Base-by-base conservation (phyloP, 805 yeast species). In the Myxozyma sirexii region DNA sequence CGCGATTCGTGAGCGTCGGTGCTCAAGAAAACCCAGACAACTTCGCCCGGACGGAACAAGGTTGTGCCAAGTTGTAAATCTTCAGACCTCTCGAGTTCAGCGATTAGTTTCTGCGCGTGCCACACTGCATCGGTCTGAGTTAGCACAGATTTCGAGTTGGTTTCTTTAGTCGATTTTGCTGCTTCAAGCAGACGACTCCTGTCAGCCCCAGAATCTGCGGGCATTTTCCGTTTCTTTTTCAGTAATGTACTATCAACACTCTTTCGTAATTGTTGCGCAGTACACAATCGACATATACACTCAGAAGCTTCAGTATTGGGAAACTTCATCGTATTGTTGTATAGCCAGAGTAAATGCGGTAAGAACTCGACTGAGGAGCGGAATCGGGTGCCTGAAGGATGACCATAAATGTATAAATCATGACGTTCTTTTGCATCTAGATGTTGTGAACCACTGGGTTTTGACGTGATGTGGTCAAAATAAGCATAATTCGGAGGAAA, bases 371-470 rank as follows among this genome's bases (percentile, higher is more conserved):
- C 29, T 10, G 55, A 21, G 4, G 61, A 49, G n/a, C 59, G 61
- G 49, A 45, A 62, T 21, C 51, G 48, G 17, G 44, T 46, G 5
- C 67, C 67, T 1, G 67, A 54, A 3, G 67, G 67, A 43, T 64
- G 67, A 31, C 67, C 67, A 41, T 29, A 64, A 12, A 63, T 13
- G 42, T 42, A 56, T 5, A 26, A 24, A 24, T 52, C 59, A n/a
- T 46, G 55, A 2, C 53, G 50, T 12, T 54, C 64, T 24, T 47
- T 43, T 5, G 49, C 13, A 8, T 44, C 35, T 3, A 15, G 3
- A 21, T 6, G 15, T 41, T 8, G 23, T 17, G 15, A 13, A 5
- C 5, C 26, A n/a, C 10, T 24, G 6, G 57, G 48, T n/a, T 38
- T 24, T 17, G 23, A 31, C n/a, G 59, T 43, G 33, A 33, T 26